Conservation (phyloP, 805 yeast species). For the Metschnikowia santaceciliae region DNA sequence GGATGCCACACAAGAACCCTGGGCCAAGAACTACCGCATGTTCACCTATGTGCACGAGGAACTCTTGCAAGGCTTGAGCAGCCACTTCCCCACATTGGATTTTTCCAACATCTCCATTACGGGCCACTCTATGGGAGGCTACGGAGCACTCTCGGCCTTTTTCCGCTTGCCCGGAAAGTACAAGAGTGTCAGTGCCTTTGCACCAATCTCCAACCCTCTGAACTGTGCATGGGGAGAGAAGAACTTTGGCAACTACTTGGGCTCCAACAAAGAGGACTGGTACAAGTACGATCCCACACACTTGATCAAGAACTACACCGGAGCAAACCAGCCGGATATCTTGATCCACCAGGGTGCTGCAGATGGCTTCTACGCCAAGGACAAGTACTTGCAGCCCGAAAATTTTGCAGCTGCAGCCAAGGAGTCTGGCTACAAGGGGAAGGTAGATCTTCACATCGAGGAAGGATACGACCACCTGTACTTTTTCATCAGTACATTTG, state of each 20-base stretch:
- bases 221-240: conserved; percentile 85
- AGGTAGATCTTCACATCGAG: conserved; percentile 56
- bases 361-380: conserved; percentile 65
- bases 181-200: conserved; percentile 80
- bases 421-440: conserved; percentile 54
- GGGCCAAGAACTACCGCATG: conserved; percentile 76
- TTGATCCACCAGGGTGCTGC: conserved; percentile 79
- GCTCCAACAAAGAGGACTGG: conserved; percentile 61
- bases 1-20: conserved; percentile 74
- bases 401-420: conserved; percentile 59
- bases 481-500: conserved; percentile 77
- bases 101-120: conserved; percentile 65
- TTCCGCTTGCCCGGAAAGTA: conserved; percentile 68
- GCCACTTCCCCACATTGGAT: conserved; percentile 49
- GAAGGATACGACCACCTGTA: conserved; percentile 92
- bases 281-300: conserved; percentile 77
- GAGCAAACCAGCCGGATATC: conserved; percentile 52
- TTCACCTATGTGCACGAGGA: conserved; percentile 77
- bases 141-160: conserved; percentile 73
- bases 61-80: conserved; percentile 51
- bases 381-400: conserved; percentile 71
- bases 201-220: conserved; percentile 84
- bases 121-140: conserved; percentile 99
- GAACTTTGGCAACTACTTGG: conserved; percentile 76
- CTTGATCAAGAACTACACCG: conserved; percentile 55